Base-by-base conservation (phyloP, 371 early-diverging fungal species). In the Mucor piriformis region DNA sequence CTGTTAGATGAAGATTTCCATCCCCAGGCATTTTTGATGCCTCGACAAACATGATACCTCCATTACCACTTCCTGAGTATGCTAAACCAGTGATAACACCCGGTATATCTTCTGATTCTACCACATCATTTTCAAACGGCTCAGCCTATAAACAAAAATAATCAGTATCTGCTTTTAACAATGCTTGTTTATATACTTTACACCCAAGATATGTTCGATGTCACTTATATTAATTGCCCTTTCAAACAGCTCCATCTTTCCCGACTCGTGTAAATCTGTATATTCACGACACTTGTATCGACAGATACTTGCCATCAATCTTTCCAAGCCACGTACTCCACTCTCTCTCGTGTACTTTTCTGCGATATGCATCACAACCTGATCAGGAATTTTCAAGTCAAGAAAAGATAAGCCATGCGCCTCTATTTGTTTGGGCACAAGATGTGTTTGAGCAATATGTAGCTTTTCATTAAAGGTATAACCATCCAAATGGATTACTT, bases 31-130 rank as follows among this genome's bases (percentile, higher is more conserved):
- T 88, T 58, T 76, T 70, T 6, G 86, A 88, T 5, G 88, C 88
- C 67, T 95, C 95, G 47, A 93, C 88, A 35, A 89, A 85, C 59
- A 95, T 64, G 34, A 92, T 77, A 3, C 87, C 88, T 7, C 94
- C 94, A n/a, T 79, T 72, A 0, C 95, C 95, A 52, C 83, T 79
- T 3, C 83, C 70, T 13, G 93, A 88, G 74, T 89, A 95, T 0
- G 93, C 93, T 53, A 95, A 73, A 0, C 95, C 95, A 15, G 87
- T 89, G 1, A 88, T 90, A 8, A 95, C 83, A 0, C 95, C 95
- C 2, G 93, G 88, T 0, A 78, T 67, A 0, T 81, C 57, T 3
- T 76, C 67, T 5, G 84, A 68, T 49, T 88, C 85, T 6, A 86
- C 74, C 2, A 87, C 76, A n/a, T 92, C 92, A 25, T 85, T 78